A percentile compares a stretch with the other conserved stretches of the same genome.
phyloP scores from a whole-genome alignment of 495 filamentous ascomycete species.

The Trichoderma reesei region DNA sequence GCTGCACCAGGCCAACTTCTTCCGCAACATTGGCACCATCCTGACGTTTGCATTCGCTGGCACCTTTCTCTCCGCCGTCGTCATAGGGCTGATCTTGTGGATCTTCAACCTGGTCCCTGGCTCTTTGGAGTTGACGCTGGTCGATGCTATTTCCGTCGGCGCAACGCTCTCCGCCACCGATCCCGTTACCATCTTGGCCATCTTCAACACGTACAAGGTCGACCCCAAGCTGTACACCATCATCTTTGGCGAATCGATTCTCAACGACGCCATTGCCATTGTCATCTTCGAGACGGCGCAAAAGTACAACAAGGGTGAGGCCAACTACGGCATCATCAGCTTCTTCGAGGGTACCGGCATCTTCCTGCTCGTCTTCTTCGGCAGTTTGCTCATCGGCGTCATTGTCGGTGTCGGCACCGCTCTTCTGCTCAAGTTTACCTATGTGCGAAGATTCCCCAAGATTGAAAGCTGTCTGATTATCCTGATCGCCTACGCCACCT shows the following conservation, averaged over 20 bases:
- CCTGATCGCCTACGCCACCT: constrained; percentile 87
- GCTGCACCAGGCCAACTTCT: constrained; percentile 95
- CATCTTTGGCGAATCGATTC: constrained; percentile 95
- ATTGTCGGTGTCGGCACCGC: constrained; percentile 79
- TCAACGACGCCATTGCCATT: constrained; percentile 97
- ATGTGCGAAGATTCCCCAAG: constrained; percentile 82
- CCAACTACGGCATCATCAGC: constrained; percentile 58
- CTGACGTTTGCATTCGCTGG: constrained; percentile 97
- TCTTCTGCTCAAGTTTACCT: constrained; percentile 83
- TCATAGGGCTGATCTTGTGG: constrained; percentile 77
- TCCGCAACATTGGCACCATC: constrained; percentile 95
- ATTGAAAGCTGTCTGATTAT: constrained; percentile 95
- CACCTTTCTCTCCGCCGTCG: constrained; percentile 92
- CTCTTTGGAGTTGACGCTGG: constrained; percentile 78
- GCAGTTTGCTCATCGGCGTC: constrained; percentile 81
- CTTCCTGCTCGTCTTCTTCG: constrained; percentile 93
- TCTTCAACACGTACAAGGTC: constrained; percentile 98
- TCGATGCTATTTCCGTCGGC: constrained; percentile 91
- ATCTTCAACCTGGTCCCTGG: constrained; percentile 80
- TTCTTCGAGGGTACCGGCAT: constrained; percentile 85
- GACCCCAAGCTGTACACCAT: constrained; percentile 97
- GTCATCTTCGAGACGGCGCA: constrained; percentile 97
- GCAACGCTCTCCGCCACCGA: constrained; percentile 95
- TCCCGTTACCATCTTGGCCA: constrained; percentile 92
- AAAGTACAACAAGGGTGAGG: constrained; percentile 60